Evolutionary conservation across 2,329 filamentous ascomycete genomes (phyloP), one percentile per base, ranked within the genome.

Genomic region (Stylonectria norvegica): DNA sequence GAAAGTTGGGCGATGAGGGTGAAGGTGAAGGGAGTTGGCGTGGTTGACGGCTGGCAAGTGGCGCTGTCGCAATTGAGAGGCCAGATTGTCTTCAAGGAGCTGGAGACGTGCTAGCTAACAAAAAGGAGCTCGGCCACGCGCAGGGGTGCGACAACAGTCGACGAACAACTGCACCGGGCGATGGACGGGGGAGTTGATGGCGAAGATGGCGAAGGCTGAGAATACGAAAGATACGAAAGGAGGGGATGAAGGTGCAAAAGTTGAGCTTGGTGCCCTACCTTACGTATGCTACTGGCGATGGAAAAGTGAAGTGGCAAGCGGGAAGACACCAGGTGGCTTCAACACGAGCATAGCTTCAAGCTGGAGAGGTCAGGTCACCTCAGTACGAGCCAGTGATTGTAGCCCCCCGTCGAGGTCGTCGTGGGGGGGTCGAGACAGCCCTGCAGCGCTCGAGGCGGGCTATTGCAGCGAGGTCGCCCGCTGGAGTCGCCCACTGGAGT

Each of bases 271-370:
- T n/a, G n/a, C n/a, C n/a, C n/a, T n/a, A n/a, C n/a, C n/a, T n/a
- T n/a, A n/a, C n/a, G n/a, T n/a, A n/a, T n/a, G n/a, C n/a, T n/a
- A n/a, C n/a, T n/a, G n/a, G n/a, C 18, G 48, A 52, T 46, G 38
- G 36, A 20, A 43, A 40, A 41, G n/a, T 45, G 36, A 49, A 39
- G 38, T 43, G 48, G 40, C 47, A 34, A 49, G 46, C 47, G 41
- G 53, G 52, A 60, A 60, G 45, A 60, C 53, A 60, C 57, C 57
- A 59, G 56, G 58, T 60, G 58, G 58, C 58, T 60, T 57, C 46
- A 60, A 57, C 8, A 25, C 7, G 22, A 12, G 7, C 22, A 12
- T 12, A 25, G 22, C 22, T 25, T 12, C 22, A 12, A 25, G 22
- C 7, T 8, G 22, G 22, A 25, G 22, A 25, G 22, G 7, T 25